These are phyloP conservation scores for Leucosporidium scottii DNA, from an alignment of 768 basidiomycete genomes.

Conservation along the genomic window DNA sequence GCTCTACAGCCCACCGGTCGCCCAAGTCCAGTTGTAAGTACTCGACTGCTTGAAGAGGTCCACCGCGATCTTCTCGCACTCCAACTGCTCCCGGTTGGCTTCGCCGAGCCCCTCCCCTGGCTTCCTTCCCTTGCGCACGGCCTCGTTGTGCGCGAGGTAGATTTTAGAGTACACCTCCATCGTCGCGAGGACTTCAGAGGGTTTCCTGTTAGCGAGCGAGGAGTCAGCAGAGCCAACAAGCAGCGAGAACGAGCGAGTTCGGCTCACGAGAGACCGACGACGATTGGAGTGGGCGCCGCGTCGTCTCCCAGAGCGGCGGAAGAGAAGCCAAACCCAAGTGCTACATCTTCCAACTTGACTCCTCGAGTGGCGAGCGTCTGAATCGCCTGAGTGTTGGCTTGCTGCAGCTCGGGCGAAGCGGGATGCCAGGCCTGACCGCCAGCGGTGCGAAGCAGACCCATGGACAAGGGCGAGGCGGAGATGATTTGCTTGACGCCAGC, in stretches of 20 bases:
- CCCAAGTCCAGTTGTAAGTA: slow-evolving; percentile 28
- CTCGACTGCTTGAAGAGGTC: slow-evolving; percentile 20
- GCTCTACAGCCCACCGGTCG: neutral
- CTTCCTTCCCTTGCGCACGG: slow-evolving; percentile 43
- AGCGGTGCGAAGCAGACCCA: slow-evolving; percentile 63
- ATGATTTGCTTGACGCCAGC: slow-evolving; percentile 63
- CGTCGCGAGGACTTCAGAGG: slow-evolving; percentile 66
- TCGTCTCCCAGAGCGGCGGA: slow-evolving; percentile 20
- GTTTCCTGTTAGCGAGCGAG: slow-evolving; percentile 45
- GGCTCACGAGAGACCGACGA: slow-evolving; percentile 52
- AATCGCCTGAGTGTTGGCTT: slow-evolving; percentile 47
- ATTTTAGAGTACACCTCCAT: slow-evolving; percentile 62
- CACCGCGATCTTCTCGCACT: slow-evolving; percentile 21
- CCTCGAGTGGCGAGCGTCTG: slow-evolving; percentile 17
- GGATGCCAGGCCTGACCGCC: slow-evolving; percentile 67
- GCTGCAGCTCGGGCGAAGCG: slow-evolving; percentile 52
- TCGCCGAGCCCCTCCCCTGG: slow-evolving; percentile 42
- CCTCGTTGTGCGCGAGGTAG: slow-evolving; percentile 41
- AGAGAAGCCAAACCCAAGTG: slow-evolving; percentile 62
- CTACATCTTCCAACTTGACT: slow-evolving; percentile 54
- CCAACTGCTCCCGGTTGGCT: slow-evolving; percentile 9
- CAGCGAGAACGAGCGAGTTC: too few species aligned
- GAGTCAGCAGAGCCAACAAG: too few species aligned
- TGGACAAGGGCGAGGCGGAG: slow-evolving; percentile 73
- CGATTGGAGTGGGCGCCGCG: slow-evolving; percentile 53